phyloP scores from a whole-genome alignment of 148 eudicot genomes.

The Chenopodium album region DNA sequence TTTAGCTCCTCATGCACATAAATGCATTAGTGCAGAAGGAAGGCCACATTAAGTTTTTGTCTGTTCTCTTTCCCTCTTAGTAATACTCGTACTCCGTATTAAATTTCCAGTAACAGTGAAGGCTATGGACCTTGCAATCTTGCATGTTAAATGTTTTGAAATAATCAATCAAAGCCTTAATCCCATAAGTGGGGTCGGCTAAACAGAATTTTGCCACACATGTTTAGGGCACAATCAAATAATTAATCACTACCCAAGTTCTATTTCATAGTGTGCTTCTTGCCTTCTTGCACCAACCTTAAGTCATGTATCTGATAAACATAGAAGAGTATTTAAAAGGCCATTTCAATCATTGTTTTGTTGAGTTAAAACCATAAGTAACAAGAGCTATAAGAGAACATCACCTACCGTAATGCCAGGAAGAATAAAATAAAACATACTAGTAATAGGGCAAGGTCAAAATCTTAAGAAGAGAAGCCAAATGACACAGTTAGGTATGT shows the following conservation, averaged over 20 bases:
- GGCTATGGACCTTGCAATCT: neutral
- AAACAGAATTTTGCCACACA: neutral
- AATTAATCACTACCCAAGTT: neutral
- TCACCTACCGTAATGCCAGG: neutral
- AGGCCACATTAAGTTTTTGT: neutral
- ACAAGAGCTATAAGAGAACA: neutral
- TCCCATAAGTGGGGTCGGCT: neutral
- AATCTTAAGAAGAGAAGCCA: neutral
- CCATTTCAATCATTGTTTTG: neutral
- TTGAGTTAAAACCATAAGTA: neutral
- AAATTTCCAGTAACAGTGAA: neutral
- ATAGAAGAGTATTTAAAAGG: neutral
- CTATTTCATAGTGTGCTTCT: neutral
- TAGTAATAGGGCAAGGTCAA: neutral
- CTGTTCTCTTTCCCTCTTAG: neutral
- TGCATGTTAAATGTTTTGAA: neutral
- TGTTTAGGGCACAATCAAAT: neutral
- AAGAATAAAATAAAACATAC: neutral
- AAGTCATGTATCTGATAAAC: neutral
- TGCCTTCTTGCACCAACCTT: neutral
- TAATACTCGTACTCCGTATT: too few species aligned
- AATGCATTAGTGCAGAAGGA: neutral
- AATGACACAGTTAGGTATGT: constrained; percentile 14
- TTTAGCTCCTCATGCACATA: neutral
- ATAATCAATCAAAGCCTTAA: neutral